Base-by-base conservation (phyloP, 1,284 basidiomycete genomes). In the Thelephora terrestris region DNA sequence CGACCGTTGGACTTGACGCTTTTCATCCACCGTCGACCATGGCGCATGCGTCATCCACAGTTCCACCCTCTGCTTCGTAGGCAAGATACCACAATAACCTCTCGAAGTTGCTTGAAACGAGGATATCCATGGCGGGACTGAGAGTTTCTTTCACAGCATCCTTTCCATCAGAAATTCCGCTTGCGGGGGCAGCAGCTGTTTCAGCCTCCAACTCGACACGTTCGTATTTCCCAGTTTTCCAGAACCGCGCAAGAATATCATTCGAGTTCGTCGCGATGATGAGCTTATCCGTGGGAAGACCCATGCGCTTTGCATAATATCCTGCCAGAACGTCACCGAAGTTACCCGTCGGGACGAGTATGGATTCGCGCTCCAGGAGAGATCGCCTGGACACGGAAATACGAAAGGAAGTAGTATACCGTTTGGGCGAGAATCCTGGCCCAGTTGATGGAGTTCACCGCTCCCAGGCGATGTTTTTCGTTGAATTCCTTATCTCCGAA, bases 401-500 rank as follows among this genome's bases (percentile, higher is more conserved):
- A 98, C 47, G 95, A 86, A 48, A 87, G 83, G 73, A 99, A 98
- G 73, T 98, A 99, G 74, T 99, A 99, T 46, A 96, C 90, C 24
- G 94, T 98, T 65, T 99, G 96, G 4, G 94, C 92, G 55, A 99
- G 85, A 63, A 99, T 99, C 52, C 96, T 88, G 0, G 96, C 96
- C 94, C 95, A 99, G 74, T 99, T 99, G 73, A 99, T 99, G 29
- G 92, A 96, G 72, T 99, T 99, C 62, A 99, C 87, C 17, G 96
- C 96, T 42, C 92, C 96, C 21, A 99, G 81, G 47, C 79, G 81
- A 69, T 98, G 91, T 34, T 77, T 79, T 2, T 77, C 74, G 69
- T 99, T 99, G 76, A 99, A 99, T 24, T 76, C 71, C 45, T 71
- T 74, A 69, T 99, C 94, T 5, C 81, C 81, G 65, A 99, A 96